phyloP scores from a whole-genome alignment of 495 filamentous ascomycete genomes.

The Xylaria intraflava region DNA sequence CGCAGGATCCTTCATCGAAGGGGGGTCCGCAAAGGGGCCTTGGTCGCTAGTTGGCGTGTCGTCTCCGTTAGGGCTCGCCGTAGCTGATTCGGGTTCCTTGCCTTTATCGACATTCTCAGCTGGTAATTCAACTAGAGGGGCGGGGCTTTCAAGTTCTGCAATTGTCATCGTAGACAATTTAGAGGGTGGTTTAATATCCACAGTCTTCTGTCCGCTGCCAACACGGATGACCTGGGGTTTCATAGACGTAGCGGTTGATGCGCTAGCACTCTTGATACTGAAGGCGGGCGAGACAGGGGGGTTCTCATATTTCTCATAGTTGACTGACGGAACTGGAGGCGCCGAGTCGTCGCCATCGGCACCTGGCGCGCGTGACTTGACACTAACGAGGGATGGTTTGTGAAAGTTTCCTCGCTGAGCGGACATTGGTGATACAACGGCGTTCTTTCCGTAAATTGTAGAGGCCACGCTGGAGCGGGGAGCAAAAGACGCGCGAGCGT shows the following conservation, averaged over 20 bases:
- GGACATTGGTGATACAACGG: slow-evolving; percentile 69
- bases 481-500: slow-evolving; percentile 58
- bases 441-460: slow-evolving; percentile 83
- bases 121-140: slow-evolving; percentile 8
- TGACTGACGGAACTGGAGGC: slow-evolving; percentile 49
- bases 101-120: not conserved
- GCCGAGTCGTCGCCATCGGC: slow-evolving; percentile 41
- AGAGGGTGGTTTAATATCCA: slow-evolving; percentile 26
- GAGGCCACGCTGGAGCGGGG: slow-evolving; percentile 79
- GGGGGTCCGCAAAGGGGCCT: slow-evolving; percentile 56
- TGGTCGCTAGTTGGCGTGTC: slow-evolving; percentile 44
- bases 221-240: slow-evolving; percentile 49
- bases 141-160: slow-evolving; percentile 12
- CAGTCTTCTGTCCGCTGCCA: slow-evolving; percentile 43
- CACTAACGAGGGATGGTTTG: slow-evolving; percentile 84
- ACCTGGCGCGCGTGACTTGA: slow-evolving; percentile 55
- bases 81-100: slow-evolving; percentile 24
- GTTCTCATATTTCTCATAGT: slow-evolving; percentile 44
- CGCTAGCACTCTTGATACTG: slow-evolving; percentile 53
- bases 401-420: slow-evolving; percentile 78
- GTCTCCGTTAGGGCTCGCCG: slow-evolving; percentile 44
- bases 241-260: slow-evolving; percentile 45
- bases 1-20: slow-evolving; percentile 16
- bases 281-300: slow-evolving; percentile 48
- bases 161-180: slow-evolving; percentile 22